phyloP scores from a whole-genome alignment of 2,329 filamentous ascomycete genomes.

The Chalaropsis ovoidea region DNA sequence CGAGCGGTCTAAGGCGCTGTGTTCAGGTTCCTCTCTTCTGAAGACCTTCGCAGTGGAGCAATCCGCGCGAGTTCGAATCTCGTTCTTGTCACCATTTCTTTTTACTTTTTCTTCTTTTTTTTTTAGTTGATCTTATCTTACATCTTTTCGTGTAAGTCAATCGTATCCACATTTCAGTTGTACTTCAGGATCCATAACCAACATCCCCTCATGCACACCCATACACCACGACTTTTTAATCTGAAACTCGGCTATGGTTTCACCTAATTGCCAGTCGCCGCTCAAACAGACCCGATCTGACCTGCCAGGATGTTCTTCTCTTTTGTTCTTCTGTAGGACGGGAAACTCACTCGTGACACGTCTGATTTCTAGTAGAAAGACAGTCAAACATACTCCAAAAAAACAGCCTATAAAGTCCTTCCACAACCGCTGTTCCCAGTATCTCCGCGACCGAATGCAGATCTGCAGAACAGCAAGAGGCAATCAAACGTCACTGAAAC shows the following conservation, averaged over 20 bases:
- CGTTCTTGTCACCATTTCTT: conserved; percentile 28
- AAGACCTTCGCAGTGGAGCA: conserved; percentile 24
- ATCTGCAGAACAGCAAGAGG: not conserved
- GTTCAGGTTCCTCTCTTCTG: conserved; percentile 15
- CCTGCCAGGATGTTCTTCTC: not conserved
- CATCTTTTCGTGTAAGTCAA: conserved; percentile 31
- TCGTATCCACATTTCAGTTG: not conserved
- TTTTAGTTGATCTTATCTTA: conserved; percentile 27
- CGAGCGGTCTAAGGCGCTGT: conserved; percentile 22
- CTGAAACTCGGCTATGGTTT: conserved; percentile 12
- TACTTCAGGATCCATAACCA: too few relatives aligned
- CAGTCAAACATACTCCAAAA: not conserved
- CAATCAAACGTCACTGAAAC: conserved; percentile 3
- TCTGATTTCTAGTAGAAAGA: not conserved
- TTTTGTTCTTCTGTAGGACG: not conserved
- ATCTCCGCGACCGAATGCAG: too few relatives aligned
- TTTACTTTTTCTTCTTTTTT: not conserved
- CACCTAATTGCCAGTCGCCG: not conserved
- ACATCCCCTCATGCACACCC: not conserved
- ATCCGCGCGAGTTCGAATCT: conserved; percentile 26
- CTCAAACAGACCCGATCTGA: not conserved
- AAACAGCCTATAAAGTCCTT: not conserved
- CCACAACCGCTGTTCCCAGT: too few relatives aligned
- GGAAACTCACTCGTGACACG: not conserved
- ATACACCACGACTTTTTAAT: not conserved